phyloP scores from a whole-genome alignment of 257 asterid species.

The Handroanthus guayacan region DNA sequence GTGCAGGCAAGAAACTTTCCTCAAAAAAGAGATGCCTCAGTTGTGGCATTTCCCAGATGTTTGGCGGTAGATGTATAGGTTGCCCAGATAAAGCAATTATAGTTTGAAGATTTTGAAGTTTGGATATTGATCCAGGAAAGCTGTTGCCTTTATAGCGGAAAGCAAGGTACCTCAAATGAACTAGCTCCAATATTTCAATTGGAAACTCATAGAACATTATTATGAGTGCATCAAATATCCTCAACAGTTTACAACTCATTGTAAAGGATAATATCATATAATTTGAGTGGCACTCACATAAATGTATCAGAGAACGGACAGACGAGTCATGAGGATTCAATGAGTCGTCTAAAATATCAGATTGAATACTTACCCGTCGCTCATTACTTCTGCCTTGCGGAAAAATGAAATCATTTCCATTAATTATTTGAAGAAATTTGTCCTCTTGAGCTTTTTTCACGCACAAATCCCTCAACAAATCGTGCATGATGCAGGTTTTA shows the following conservation, averaged over 20 bases:
- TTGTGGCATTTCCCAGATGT: slow-evolving; percentile 34
- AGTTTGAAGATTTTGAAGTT: slow-evolving; percentile 37
- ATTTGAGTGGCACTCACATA: background rate
- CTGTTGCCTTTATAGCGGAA: background rate
- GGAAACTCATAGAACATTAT: background rate
- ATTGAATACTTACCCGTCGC: background rate
- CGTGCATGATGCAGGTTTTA: background rate
- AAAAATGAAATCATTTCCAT: background rate
- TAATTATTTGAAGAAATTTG: background rate
- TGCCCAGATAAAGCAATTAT: background rate
- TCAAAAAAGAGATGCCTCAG: slow-evolving; percentile 39
- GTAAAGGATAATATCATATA: too few relatives aligned
- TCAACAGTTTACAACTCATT: background rate
- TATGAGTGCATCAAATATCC: background rate
- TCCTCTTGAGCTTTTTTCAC: background rate
- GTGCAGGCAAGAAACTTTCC: background rate
- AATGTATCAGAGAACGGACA: background rate
- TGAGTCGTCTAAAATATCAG: background rate
- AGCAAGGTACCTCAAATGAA: slow-evolving; percentile 34
- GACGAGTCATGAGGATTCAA: background rate
- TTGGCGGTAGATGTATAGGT: background rate
- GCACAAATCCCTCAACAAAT: background rate
- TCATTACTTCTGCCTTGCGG: background rate
- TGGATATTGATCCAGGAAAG: slow-evolving; percentile 21
- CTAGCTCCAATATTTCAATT: background rate